These are phyloP conservation scores for Dictyophora rubrovolvata DNA, from an alignment of 768 basidiomycete species.

Conservation along the genomic window DNA sequence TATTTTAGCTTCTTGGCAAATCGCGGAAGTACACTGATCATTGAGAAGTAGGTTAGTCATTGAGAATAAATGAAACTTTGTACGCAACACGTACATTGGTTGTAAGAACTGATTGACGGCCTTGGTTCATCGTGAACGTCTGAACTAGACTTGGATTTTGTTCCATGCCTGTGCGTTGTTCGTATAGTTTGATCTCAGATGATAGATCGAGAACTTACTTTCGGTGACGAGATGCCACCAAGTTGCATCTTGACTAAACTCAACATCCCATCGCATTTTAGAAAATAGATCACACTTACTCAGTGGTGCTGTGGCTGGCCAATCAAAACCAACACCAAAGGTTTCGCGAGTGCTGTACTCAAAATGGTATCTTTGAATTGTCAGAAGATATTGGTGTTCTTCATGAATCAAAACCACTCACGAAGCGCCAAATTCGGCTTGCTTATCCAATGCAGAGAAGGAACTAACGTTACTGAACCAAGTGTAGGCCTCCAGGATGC, in stretches of 20 bases:
- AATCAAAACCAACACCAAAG: slow-evolving; percentile 11
- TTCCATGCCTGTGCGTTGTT: slow-evolving; percentile 10
- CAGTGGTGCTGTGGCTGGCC: slow-evolving; percentile 2
- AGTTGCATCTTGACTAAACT: slow-evolving; percentile 13
- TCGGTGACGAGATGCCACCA: slow-evolving; percentile 19
- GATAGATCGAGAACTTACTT: not conserved
- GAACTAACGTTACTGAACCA: slow-evolving; percentile 19
- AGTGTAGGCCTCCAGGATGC: slow-evolving; percentile 20
- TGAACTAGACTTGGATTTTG: slow-evolving; percentile 13
- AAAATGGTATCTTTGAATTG: slow-evolving; percentile 13
- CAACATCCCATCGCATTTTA: slow-evolving; percentile 12
- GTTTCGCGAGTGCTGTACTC: slow-evolving; percentile 18
- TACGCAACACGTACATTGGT: not conserved
- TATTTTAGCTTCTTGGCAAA: slow-evolving; percentile 18
- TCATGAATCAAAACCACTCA: not conserved
- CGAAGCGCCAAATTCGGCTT: slow-evolving; percentile 15
- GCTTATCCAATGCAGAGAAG: slow-evolving; percentile 14
- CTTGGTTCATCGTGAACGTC: slow-evolving; percentile 16
- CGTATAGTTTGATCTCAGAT: not conserved
- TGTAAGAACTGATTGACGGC: slow-evolving; percentile 12
- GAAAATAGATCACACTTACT: slow-evolving; percentile 12
- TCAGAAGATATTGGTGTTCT: not conserved
- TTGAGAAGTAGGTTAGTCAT: not conserved
- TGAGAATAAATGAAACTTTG: not conserved
- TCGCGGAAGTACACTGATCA: slow-evolving; percentile 14